A percentile compares a stretch with the other conserved stretches of the same genome.
Conservation (phyloP, 805 yeast species). For the Kluyveromyces nonfermentans region DNA sequence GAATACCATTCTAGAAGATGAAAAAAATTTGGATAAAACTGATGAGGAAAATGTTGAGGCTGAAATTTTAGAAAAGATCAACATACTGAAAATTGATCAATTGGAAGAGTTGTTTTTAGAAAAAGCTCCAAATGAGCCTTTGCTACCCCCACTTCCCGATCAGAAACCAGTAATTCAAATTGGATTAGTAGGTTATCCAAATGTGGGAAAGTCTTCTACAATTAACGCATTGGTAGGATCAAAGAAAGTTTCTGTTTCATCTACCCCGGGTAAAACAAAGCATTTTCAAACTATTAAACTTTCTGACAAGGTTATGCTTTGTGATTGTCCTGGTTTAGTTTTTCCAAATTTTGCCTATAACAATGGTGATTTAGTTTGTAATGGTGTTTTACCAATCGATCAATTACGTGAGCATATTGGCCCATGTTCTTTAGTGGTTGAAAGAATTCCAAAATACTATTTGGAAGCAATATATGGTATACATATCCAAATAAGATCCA, state of each 20-base stretch:
- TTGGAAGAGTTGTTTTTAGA: slow-evolving; percentile 69
- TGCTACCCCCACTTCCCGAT: slow-evolving; percentile 45
- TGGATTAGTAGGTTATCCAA: slow-evolving; percentile 97
- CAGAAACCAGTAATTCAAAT: slow-evolving; percentile 64
- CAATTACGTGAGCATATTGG: slow-evolving; percentile 89
- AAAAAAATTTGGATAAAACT: slow-evolving; percentile 23
- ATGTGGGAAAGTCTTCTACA: slow-evolving; percentile 94
- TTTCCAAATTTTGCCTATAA: slow-evolving; percentile 97
- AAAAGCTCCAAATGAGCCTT: slow-evolving; percentile 61
- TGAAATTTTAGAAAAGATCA: slow-evolving; percentile 39
- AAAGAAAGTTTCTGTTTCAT: slow-evolving; percentile 93
- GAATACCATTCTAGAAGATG: slow-evolving; percentile 13
- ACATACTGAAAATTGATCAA: slow-evolving; percentile 73
- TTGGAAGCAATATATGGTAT: slow-evolving; percentile 92
- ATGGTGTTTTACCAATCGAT: slow-evolving; percentile 98
- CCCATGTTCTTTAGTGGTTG: slow-evolving; percentile 76
- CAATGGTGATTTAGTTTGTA: slow-evolving; percentile 92
- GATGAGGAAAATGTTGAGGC: slow-evolving; percentile 28
- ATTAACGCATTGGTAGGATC: slow-evolving; percentile 95
- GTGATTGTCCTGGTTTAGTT: slow-evolving; percentile 99
- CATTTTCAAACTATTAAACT: slow-evolving; percentile 94
- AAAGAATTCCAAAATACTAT: slow-evolving; percentile 79
- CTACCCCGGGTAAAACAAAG: slow-evolving; percentile 98
- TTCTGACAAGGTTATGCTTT: slow-evolving; percentile 71
- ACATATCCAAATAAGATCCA: slow-evolving; percentile 63